These are phyloP conservation scores for Colletotrichum graminicola DNA, from an alignment of 2,329 filamentous ascomycete species.

Conservation along the genomic window DNA sequence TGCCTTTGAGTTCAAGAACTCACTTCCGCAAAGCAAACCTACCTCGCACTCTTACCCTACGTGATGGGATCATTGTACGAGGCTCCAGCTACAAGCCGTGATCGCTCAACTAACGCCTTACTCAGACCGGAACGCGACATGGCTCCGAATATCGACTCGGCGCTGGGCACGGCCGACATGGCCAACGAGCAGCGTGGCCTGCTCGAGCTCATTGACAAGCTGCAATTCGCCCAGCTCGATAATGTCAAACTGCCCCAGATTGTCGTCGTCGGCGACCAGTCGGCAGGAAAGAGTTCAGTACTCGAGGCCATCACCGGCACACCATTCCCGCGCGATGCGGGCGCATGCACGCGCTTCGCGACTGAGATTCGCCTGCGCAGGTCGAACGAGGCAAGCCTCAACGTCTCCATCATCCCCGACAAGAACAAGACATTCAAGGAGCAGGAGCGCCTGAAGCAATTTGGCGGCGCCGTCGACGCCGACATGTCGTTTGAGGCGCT, in stretches of 20 bases:
- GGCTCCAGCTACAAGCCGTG: constrained; percentile 31
- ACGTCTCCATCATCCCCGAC: constrained; percentile 68
- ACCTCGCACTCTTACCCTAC: constrained; percentile 1
- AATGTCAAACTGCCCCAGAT: constrained; percentile 70
- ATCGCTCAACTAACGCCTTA: constrained; percentile 36
- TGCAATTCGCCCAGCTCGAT: constrained; percentile 66
- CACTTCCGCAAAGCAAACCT: neutral
- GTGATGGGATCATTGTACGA: constrained; percentile 42
- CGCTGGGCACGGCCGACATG: constrained; percentile 62
- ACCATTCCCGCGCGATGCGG: constrained; percentile 70
- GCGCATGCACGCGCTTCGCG: constrained; percentile 72
- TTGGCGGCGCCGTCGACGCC: constrained; percentile 60
- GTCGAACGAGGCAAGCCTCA: constrained; percentile 58
- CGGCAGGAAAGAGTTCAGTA: constrained; percentile 73
- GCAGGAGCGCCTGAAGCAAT: constrained; percentile 61
- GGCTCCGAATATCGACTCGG: constrained; percentile 60
- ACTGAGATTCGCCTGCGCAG: constrained; percentile 70
- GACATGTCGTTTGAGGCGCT: constrained; percentile 62
- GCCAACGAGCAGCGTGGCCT: constrained; percentile 68
- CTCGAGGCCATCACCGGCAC: constrained; percentile 74
- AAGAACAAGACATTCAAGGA: constrained; percentile 60
- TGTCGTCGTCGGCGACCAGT: constrained; percentile 74
- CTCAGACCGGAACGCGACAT: constrained; percentile 45
- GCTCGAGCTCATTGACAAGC: constrained; percentile 68
- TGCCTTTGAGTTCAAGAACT: constrained; percentile 3